These are phyloP conservation scores for Globisporangium irregulare DNA, from an alignment of 352 stramenopile genomes.

Conservation along the genomic window DNA sequence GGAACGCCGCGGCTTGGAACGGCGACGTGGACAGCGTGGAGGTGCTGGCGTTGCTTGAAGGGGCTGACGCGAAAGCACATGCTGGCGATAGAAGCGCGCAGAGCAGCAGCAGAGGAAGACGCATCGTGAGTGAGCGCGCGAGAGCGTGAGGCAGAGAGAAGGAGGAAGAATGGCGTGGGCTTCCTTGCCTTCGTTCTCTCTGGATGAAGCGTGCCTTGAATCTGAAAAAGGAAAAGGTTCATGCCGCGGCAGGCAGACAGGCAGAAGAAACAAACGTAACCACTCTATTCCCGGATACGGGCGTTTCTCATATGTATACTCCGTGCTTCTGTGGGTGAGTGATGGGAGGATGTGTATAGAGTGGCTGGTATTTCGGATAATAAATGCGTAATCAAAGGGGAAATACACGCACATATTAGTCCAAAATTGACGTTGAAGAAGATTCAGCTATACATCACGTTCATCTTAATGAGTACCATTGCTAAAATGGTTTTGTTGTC, in stretches of 20 bases:
- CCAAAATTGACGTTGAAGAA: not conserved
- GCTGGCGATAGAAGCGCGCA: not conserved
- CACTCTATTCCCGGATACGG: not conserved
- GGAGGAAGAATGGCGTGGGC: not conserved
- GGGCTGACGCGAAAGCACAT: not conserved
- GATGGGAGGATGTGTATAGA: not conserved
- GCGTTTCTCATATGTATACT: conserved; percentile 2
- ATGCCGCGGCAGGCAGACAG: too few species aligned
- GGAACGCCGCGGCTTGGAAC: conserved; percentile 15
- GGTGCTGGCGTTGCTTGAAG: not conserved
- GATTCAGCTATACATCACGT: not conserved
- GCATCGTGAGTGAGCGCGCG: not conserved
- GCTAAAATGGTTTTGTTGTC: too few species aligned
- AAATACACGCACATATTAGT: not conserved
- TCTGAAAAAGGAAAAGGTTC: not conserved
- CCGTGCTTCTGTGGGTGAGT: too few species aligned
- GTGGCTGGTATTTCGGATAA: not conserved
- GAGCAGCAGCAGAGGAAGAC: not conserved
- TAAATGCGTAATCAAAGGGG: not conserved
- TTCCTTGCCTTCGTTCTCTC: not conserved
- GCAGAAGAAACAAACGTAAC: not conserved
- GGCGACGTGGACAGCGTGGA: conserved; percentile 7
- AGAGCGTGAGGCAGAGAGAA: not conserved
- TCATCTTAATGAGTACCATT: too few species aligned
- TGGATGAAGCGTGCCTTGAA: not conserved